Percentiles rank a stretch among this genome's conserved stretches.
Conservation (phyloP, 1,284 basidiomycete genomes). For the Fomitopsis betulina region DNA sequence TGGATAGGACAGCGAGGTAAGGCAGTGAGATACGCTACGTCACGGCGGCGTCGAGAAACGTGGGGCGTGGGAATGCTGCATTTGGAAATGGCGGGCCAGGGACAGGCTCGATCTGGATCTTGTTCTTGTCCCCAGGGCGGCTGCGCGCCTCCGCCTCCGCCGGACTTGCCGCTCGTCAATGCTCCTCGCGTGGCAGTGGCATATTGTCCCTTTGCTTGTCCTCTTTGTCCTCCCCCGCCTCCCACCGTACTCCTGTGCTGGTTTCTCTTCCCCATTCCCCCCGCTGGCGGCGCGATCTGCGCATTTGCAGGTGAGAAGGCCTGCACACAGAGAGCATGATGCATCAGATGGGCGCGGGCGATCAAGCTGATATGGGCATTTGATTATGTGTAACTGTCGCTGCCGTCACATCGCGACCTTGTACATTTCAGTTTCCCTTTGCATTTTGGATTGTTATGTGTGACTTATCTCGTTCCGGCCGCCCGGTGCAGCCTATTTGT, state of each 20-base stretch:
- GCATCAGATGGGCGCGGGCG: conserved; percentile 5
- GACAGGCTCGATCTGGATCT: conserved; percentile 1
- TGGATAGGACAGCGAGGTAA: background rate
- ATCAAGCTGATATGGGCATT: conserved; percentile 1
- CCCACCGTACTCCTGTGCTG: background rate
- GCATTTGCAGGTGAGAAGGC: background rate
- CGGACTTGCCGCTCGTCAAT: background rate
- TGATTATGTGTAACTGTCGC: conserved; percentile 4
- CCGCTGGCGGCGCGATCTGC: background rate
- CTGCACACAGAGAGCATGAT: background rate
- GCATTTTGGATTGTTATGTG: conserved; percentile 12
- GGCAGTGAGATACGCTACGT: conserved; percentile 15
- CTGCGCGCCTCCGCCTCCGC: background rate
- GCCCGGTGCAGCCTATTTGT: conserved; percentile 31
- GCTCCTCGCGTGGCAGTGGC: background rate
- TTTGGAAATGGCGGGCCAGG: conserved; percentile 7
- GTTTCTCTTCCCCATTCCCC: background rate
- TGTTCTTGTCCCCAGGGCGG: background rate
- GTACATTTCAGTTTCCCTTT: conserved; percentile 10
- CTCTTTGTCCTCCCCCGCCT: background rate
- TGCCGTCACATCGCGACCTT: conserved; percentile 6
- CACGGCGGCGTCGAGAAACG: conserved; percentile 51
- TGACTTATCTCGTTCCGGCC: conserved; percentile 20
- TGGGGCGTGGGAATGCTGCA: conserved; percentile 43
- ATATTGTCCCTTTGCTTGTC: background rate